Evolutionary conservation across 352 stramenopile species (phyloP).

Genomic region (Phytophthora crassamura): DNA sequence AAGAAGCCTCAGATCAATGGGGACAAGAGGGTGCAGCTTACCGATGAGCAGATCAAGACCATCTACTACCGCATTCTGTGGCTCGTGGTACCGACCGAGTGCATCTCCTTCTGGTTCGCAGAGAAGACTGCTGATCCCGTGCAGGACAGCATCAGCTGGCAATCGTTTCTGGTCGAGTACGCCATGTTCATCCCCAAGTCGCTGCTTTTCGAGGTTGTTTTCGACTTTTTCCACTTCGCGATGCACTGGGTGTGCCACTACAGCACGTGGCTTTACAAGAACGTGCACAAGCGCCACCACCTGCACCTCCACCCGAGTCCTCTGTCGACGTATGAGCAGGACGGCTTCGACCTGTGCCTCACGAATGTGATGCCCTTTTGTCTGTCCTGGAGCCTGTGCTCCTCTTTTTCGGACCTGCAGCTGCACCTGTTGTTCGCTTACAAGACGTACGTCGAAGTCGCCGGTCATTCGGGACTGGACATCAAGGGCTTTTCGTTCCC

Average conservation of each 20-base stretch:
- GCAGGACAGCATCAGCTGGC: constrained; percentile 15
- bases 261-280: constrained; percentile 72
- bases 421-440: constrained; percentile 86
- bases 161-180: constrained; percentile 51
- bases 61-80: constrained; percentile 74
- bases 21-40: constrained; percentile 61
- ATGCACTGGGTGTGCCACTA: constrained; percentile 80
- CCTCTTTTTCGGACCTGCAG: constrained; percentile 61
- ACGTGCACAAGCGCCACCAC: constrained; percentile 89
- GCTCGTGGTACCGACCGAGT: constrained; percentile 77
- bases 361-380: constrained; percentile 83
- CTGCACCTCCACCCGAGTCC: constrained; percentile 76
- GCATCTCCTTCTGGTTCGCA: constrained; percentile 63
- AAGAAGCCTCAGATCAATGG: constrained; percentile 74
- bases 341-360: constrained; percentile 71
- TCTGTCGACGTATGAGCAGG: constrained; percentile 87
- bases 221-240: constrained; percentile 89
- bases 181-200: constrained; percentile 83
- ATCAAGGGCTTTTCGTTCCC: constrained; percentile 89
- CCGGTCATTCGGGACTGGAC: constrained; percentile 82
- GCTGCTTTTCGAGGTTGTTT: constrained; percentile 82
- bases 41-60: constrained; percentile 35
- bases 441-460: constrained; percentile 91
- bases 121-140: constrained; percentile 19
- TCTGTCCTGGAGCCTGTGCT: constrained; percentile 49